A percentile compares a stretch with the other conserved stretches of the same genome.
phyloP scores from a whole-genome alignment of 345 rosid species.

The Syzygium jambos region DNA sequence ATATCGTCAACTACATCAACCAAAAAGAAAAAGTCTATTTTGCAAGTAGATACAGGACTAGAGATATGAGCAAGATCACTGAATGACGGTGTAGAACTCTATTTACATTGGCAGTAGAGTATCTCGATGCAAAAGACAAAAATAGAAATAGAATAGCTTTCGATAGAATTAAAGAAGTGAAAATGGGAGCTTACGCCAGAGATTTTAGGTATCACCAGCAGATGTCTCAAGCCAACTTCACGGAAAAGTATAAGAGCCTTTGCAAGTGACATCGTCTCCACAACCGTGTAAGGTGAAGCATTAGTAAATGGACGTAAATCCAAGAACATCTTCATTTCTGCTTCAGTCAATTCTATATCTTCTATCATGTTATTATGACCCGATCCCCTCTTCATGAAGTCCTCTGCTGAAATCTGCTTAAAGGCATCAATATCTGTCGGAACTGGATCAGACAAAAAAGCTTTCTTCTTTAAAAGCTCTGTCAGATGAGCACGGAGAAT shows the following conservation, averaged over 20 bases:
- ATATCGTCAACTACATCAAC: background rate
- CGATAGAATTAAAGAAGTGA: slow-evolving; percentile 7
- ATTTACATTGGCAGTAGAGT: background rate
- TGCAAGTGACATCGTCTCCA: slow-evolving; percentile 92
- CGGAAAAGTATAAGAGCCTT: slow-evolving; percentile 83
- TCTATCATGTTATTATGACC: slow-evolving; percentile 51
- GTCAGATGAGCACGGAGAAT: slow-evolving; percentile 79
- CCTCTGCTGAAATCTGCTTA: slow-evolving; percentile 38
- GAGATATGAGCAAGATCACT: background rate
- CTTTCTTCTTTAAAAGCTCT: slow-evolving; percentile 60
- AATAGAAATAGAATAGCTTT: background rate
- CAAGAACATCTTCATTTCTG: slow-evolving; percentile 82
- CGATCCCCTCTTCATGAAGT: slow-evolving; percentile 74
- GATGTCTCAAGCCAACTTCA: slow-evolving; percentile 81
- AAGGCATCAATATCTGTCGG: slow-evolving; percentile 23
- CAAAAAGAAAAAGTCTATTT: background rate
- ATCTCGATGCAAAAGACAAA: background rate
- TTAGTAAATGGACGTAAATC: slow-evolving; percentile 86
- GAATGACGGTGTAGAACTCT: background rate
- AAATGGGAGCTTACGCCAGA: slow-evolving; percentile 35
- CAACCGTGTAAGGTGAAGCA: slow-evolving; percentile 88
- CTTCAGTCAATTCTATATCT: slow-evolving; percentile 59
- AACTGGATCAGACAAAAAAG: slow-evolving; percentile 42
- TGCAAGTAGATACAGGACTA: background rate
- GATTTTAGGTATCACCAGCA: slow-evolving; percentile 71